phyloP scores from a whole-genome alignment of 2,329 filamentous ascomycete species.

The Aphanocladium album region DNA sequence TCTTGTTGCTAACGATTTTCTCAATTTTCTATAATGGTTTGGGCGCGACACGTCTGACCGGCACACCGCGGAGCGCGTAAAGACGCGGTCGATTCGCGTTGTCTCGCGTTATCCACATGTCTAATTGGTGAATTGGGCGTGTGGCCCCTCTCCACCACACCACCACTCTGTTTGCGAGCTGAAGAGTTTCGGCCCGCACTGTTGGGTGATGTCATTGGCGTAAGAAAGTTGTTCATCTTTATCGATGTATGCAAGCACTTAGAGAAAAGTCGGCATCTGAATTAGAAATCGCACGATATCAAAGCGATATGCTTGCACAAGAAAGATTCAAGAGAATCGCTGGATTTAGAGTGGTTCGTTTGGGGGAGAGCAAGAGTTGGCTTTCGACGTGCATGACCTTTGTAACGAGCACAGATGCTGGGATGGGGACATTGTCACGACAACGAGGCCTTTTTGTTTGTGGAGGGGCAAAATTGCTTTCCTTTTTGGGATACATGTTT shows the following conservation, averaged over 20 bases:
- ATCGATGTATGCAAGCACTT: background rate
- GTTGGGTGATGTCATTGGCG: slow-evolving; percentile 2
- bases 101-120: background rate
- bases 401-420: background rate
- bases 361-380: no score
- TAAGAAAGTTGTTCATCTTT: no score
- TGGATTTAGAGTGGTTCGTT: no score
- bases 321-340: background rate
- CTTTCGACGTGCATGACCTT: no score
- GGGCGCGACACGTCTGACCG: background rate
- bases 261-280: background rate
- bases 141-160: background rate
- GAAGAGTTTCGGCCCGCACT: no score
- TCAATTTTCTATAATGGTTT: background rate
- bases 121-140: background rate
- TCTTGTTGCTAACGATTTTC: background rate
- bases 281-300: background rate
- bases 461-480: background rate
- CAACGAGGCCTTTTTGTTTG: background rate
- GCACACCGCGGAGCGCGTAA: background rate
- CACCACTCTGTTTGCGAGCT: background rate
- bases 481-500: background rate
- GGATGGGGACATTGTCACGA: background rate
- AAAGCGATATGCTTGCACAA: background rate
- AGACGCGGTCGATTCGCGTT: background rate